These are phyloP conservation scores for Aspergillus sparsus DNA, from an alignment of 495 filamentous ascomycete genomes.

Conservation along the genomic window DNA sequence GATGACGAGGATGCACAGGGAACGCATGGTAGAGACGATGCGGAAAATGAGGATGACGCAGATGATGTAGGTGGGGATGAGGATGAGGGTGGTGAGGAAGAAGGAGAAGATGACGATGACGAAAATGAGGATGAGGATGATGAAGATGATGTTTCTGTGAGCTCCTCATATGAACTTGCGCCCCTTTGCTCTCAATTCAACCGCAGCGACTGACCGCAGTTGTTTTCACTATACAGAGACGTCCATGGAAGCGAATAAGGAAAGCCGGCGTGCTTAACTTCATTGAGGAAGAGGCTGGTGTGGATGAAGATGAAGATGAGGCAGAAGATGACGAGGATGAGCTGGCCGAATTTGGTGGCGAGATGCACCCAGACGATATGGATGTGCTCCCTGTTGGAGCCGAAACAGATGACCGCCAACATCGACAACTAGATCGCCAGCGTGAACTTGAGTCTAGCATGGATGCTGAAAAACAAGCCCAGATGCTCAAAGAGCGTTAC, in stretches of 20 bases:
- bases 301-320: constrained; percentile 91
- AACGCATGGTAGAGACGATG: constrained; percentile 34
- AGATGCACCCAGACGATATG: constrained; percentile 87
- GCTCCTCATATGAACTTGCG: constrained; percentile 21
- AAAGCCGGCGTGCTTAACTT: constrained; percentile 71
- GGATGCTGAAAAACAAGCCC: constrained; percentile 92
- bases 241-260: constrained; percentile 74
- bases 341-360: constrained; percentile 78
- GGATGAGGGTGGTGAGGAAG: constrained; percentile 29
- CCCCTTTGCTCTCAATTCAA: constrained; percentile 12
- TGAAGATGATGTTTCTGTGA: constrained; percentile 60
- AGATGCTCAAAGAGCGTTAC: constrained; percentile 81
- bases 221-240: constrained; percentile 51
- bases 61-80: constrained; percentile 50
- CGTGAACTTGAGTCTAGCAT: constrained; percentile 80
- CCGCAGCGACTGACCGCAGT: constrained; percentile 14
- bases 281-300: constrained; percentile 95
- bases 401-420: constrained; percentile 84
- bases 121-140: constrained; percentile 60
- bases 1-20: constrained; percentile 41
- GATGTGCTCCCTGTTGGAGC: constrained; percentile 77
- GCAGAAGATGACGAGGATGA: constrained; percentile 89
- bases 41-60: constrained; percentile 35
- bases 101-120: constrained; percentile 41
- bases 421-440: constrained; percentile 90